These are phyloP conservation scores for Reticulascus tulasneorum DNA, from an alignment of 2,329 filamentous ascomycete genomes.

Conservation along the genomic window DNA sequence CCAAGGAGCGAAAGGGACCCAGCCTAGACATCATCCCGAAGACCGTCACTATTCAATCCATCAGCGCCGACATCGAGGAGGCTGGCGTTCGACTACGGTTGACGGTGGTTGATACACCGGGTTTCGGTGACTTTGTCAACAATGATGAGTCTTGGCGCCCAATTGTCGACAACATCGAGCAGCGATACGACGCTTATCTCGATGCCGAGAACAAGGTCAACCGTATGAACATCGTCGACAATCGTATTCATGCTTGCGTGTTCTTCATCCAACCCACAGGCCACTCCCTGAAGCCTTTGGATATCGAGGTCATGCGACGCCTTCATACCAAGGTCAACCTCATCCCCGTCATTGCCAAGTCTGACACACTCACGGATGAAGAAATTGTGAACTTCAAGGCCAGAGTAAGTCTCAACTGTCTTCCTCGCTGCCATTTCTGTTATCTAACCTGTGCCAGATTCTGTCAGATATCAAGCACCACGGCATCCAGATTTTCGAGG, in stretches of 20 bases:
- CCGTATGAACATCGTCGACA: conserved; percentile 99
- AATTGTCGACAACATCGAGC: conserved; percentile 99
- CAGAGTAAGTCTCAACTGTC: conserved; percentile 62
- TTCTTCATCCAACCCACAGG: conserved; percentile 99
- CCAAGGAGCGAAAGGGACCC: conserved; percentile 96
- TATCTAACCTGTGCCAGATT: conserved; percentile 57
- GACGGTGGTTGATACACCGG: conserved; percentile 95
- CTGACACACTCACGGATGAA: conserved; percentile 95
- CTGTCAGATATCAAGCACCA: conserved; percentile 95
- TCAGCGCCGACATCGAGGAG: conserved; percentile 96
- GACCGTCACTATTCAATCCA: conserved; percentile 91
- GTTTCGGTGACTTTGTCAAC: conserved; percentile 99
- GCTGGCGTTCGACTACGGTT: conserved; percentile 93
- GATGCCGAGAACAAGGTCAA: conserved; percentile 99
- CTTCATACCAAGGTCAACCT: conserved; percentile 99
- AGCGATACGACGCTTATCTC: conserved; percentile 96
- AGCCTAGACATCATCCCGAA: conserved; percentile 98
- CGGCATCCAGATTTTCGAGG: conserved; percentile 98
- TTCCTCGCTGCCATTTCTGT: not conserved
- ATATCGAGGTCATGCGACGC: conserved; percentile 99
- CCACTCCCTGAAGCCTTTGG: conserved; percentile 95
- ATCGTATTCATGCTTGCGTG: conserved; percentile 96
- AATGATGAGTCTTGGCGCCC: conserved; percentile 99
- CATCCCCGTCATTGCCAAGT: conserved; percentile 98
- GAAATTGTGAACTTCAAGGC: conserved; percentile 94